Evolutionary conservation across 2,329 filamentous ascomycete genomes (phyloP).

Genomic region (Aphanocladium album): DNA sequence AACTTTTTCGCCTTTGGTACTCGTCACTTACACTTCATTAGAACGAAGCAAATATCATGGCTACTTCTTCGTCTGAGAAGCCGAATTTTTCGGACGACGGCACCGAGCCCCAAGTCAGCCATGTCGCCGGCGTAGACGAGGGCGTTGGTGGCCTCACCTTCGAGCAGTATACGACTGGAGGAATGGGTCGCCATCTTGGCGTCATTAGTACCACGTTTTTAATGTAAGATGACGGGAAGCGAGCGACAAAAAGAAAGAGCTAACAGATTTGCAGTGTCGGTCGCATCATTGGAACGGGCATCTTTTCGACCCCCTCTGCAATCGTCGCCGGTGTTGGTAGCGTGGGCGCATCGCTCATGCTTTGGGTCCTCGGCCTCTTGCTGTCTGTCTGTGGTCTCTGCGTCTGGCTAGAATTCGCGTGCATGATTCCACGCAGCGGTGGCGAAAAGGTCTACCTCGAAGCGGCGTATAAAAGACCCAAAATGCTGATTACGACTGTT

Average conservation of each 20-base stretch:
- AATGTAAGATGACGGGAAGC: conserved; percentile 13
- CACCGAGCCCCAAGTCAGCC: background rate
- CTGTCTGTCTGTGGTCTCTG: conserved; percentile 7
- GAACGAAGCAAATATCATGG: background rate
- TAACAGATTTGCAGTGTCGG: conserved; percentile 13
- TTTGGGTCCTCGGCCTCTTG: conserved; percentile 19
- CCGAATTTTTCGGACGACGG: background rate
- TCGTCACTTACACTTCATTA: no score
- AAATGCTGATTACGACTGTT: conserved; percentile 16
- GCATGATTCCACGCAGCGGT: conserved; percentile 18
- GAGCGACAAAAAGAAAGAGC: background rate
- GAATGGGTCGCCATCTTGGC: conserved; percentile 19
- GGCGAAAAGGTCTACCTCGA: conserved; percentile 19
- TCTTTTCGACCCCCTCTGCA: conserved; percentile 19
- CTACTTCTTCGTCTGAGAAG: background rate
- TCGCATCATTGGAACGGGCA: conserved; percentile 21
- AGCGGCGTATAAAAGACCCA: conserved; percentile 15
- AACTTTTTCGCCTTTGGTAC: background rate
- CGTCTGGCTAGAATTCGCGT: conserved; percentile 18
- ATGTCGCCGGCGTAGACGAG: background rate
- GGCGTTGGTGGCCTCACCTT: conserved; percentile 17
- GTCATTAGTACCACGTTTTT: conserved; percentile 19
- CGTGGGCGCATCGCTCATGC: conserved; percentile 18
- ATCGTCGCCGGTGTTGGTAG: conserved; percentile 18
- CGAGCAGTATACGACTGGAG: conserved; percentile 19